Evolutionary conservation across 345 rosid genomes (phyloP).

Genomic region (Kandelia obovata): DNA sequence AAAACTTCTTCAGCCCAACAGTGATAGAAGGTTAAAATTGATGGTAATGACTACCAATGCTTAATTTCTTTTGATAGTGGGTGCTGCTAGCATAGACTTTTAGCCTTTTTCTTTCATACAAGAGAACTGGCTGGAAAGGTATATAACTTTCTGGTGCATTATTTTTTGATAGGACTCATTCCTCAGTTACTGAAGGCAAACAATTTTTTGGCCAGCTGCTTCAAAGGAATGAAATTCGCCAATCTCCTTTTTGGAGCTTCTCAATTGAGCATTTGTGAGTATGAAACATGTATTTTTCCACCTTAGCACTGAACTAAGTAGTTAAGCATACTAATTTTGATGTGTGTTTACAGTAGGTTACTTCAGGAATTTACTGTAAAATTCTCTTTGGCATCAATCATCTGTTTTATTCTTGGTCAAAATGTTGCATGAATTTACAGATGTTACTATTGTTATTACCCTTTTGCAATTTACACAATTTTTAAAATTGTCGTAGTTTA

Average conservation of each 20-base stretch:
- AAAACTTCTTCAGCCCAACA: constrained; percentile 8
- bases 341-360: neutral
- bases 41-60: neutral
- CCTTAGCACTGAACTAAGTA: neutral
- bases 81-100: constrained; percentile 1
- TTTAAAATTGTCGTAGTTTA: too few species aligned
- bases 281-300: neutral
- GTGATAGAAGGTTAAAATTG: constrained; percentile 1
- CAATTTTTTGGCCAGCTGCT: neutral
- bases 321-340: neutral
- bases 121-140: neutral
- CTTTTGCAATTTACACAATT: too few species aligned
- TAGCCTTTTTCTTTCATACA: neutral
- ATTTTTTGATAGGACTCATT: constrained; percentile 19
- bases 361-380: neutral
- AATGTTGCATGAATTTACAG: too few species aligned
- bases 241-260: constrained; percentile 9
- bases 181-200: constrained; percentile 7
- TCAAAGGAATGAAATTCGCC: constrained; percentile 11
- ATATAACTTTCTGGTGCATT: neutral
- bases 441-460: too few species aligned
- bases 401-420: too few species aligned
- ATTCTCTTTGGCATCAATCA: neutral
- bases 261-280: constrained; percentile 23
- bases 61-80: neutral